Conservation (phyloP, 257 asterid genomes). For the Solanum rostratum region DNA sequence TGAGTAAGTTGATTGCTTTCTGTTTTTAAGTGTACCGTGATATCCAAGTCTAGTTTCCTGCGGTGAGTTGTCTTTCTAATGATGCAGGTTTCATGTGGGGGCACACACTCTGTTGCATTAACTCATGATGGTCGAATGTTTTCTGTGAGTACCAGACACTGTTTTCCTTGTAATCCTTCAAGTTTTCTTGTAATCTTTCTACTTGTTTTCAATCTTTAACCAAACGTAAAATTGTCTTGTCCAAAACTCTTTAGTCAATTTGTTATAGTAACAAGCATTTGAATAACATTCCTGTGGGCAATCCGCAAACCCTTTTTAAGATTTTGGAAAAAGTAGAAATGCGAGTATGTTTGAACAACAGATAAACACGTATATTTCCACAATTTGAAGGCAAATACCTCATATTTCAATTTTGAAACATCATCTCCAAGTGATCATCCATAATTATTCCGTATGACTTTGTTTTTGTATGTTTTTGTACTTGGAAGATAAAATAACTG, state of each 20-base stretch:
- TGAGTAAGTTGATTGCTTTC: neutral
- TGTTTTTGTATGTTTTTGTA: neutral
- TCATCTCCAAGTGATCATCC: neutral
- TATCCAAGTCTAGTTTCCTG: neutral
- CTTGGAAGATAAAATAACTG: neutral
- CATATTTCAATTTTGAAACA: neutral
- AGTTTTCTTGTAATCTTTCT: neutral
- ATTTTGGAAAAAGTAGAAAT: neutral
- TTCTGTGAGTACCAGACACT: constrained; percentile 39
- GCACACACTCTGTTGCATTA: constrained; percentile 92
- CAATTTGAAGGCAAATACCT: neutral
- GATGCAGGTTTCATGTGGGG: constrained; percentile 96
- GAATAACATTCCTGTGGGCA: neutral
- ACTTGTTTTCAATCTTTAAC: neutral
- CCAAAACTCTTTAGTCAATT: neutral
- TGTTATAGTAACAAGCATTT: neutral
- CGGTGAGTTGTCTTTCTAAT: neutral
- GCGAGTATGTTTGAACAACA: neutral
- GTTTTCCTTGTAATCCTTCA: neutral
- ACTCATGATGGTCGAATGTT: constrained; percentile 87
- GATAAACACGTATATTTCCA: neutral
- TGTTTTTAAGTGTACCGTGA: neutral
- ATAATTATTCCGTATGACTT: neutral
- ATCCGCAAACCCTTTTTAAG: neutral
- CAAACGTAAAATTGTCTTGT: neutral